Base-by-base conservation (phyloP, 441 rosid species). In the Populus hybrid region DNA sequence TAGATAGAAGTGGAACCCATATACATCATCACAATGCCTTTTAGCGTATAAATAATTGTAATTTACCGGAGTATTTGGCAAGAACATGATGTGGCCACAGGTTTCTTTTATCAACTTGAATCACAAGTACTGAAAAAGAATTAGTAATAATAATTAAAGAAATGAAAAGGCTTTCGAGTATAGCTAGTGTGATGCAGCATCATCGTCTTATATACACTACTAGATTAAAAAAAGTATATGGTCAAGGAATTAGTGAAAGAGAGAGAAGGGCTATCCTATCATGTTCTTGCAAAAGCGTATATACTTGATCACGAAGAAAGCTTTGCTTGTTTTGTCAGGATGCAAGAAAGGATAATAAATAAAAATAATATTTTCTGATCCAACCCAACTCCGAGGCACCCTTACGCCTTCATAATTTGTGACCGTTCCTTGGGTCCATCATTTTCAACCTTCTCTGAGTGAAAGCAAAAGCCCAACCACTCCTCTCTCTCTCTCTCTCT, bases 391-490 rank as follows among this genome's bases (percentile, higher is more conserved):
- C 3, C 21, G 11, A 16, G 38, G 28, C 24, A 45, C 72, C 71
- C 77, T 79, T 77, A 24, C 67, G 77, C 31, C 86, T 83, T 83
- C 75, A 81, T 81, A 64, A 72, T 56, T 75, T 23, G 11, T 74
- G 73, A 77, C 64, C 35, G 16, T 80, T 75, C 63, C 76, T 82
- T 68, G 42, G 76, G 74, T 78, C 45, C 11, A 3, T 40, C 86
- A 53, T 76, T 56, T 81, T 79, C 1, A 31, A 42, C 83, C 88
- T 86, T 84, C 85, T 83, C 78, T 69, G 79, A 72, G 82, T 87
- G 64, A 82, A 82, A 83, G 81, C 85, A 83, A 84, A 86, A 53
- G 28, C 75, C 87, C 89, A 86, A 84, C 89, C 0, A 79, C 89
- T 78, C 83, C 76, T 24, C 71, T 50, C 23, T 64, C 71, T 77